A percentile compares a stretch with the other conserved stretches of the same genome.
These are phyloP conservation scores for Scytalidium lignicola DNA, from an alignment of 2,329 filamentous ascomycete species.

Conservation along the genomic window DNA sequence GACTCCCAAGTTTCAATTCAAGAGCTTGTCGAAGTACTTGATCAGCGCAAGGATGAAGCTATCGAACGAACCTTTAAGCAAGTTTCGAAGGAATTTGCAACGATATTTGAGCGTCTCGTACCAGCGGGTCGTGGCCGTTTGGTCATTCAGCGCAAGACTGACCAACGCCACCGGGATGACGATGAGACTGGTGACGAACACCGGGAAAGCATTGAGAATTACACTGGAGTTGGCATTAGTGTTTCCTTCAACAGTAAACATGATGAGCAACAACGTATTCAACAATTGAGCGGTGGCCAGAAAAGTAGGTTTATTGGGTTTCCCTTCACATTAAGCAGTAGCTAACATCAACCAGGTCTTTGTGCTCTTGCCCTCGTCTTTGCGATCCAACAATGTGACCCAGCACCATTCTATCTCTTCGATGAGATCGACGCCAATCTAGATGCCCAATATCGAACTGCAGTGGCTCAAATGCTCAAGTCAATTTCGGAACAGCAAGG, in stretches of 20 bases:
- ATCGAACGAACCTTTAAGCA: slow-evolving; percentile 99
- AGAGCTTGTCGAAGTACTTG: slow-evolving; percentile 85
- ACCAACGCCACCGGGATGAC: slow-evolving; percentile 58
- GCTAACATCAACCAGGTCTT: slow-evolving; percentile 52
- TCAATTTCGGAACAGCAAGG: slow-evolving; percentile 64
- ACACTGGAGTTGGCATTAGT: slow-evolving; percentile 91
- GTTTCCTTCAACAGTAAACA: slow-evolving; percentile 99
- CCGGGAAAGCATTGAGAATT: slow-evolving; percentile 79
- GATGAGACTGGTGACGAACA: slow-evolving; percentile 66
- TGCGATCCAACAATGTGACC: slow-evolving; percentile 96
- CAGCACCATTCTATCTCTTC: slow-evolving; percentile 97
- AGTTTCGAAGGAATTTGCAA: slow-evolving; percentile 87
- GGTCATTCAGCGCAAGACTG: slow-evolving; percentile 86
- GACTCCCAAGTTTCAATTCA: slow-evolving; percentile 82
- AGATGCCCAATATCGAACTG: slow-evolving; percentile 95
- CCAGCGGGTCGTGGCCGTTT: slow-evolving; percentile 87
- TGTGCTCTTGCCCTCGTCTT: slow-evolving; percentile 98
- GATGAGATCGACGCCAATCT: slow-evolving; percentile 98
- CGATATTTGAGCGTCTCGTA: slow-evolving; percentile 91
- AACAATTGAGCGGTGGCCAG: slow-evolving; percentile 93
- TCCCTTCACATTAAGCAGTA: slow-evolving; percentile 11
- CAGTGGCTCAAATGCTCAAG: slow-evolving; percentile 83
- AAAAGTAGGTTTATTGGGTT: slow-evolving; percentile 69
- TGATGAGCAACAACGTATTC: slow-evolving; percentile 96
- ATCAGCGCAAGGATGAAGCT: slow-evolving; percentile 94